Evolutionary conservation across 495 filamentous ascomycete species (phyloP).

Genomic region (Penicillium roqueforti): DNA sequence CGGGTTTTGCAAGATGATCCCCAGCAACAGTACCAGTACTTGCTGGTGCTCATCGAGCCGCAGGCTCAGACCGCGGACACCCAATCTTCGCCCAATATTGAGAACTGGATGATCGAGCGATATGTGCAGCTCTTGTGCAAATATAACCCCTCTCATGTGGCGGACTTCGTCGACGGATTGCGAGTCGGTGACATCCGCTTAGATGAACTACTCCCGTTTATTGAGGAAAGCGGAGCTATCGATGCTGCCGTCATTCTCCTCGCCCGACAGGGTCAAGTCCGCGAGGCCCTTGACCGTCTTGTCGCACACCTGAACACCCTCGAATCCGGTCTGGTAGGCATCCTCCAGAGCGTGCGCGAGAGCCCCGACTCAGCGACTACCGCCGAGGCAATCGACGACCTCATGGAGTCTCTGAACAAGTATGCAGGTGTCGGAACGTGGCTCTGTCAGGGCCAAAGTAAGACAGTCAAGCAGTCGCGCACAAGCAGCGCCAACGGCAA

Average conservation of each 20-base stretch:
- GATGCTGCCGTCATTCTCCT: constrained; percentile 92
- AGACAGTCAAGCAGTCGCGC: constrained; percentile 46
- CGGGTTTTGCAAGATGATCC: constrained; percentile 58
- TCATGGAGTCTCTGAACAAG: constrained; percentile 76
- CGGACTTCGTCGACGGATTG: constrained; percentile 74
- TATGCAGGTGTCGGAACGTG: constrained; percentile 89
- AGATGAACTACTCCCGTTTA: constrained; percentile 74
- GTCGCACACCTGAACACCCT: constrained; percentile 72
- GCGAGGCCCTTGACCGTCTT: constrained; percentile 78
- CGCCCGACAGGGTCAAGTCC: constrained; percentile 81
- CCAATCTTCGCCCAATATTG: constrained; percentile 25
- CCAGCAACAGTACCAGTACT: constrained; percentile 68
- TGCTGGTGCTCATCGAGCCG: constrained; percentile 75
- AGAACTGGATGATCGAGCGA: constrained; percentile 64
- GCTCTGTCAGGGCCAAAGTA: constrained; percentile 90
- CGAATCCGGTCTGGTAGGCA: constrained; percentile 70
- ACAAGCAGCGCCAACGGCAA: constrained; percentile 35
- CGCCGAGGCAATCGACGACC: constrained; percentile 50
- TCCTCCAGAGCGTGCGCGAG: constrained; percentile 55
- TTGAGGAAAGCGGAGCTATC: constrained; percentile 84
- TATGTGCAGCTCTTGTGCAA: constrained; percentile 89
- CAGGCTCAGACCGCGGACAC: constrained; percentile 36
- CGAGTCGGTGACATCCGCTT: constrained; percentile 77
- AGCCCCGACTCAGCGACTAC: constrained; percentile 52
- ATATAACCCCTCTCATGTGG: constrained; percentile 77